These are phyloP conservation scores for Aspergillus leporis DNA, from an alignment of 495 filamentous ascomycete species.

Conservation along the genomic window DNA sequence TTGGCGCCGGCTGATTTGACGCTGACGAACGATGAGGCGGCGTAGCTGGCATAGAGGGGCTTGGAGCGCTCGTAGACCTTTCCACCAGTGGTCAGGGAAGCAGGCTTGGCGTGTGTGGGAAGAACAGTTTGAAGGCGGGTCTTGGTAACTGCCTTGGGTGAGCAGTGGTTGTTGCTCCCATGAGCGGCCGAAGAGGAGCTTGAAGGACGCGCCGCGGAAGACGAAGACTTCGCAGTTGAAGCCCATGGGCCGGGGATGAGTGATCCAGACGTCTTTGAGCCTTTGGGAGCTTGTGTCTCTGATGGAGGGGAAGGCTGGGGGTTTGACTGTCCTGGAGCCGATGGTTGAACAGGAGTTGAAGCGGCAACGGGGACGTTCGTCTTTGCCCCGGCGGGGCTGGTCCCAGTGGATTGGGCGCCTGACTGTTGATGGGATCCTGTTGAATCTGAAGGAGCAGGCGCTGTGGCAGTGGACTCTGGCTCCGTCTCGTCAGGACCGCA, in stretches of 20 bases:
- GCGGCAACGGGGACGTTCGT: not conserved
- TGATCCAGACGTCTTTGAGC: not conserved
- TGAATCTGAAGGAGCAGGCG: not conserved
- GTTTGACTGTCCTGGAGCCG: not conserved
- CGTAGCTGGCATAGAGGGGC: slow-evolving; percentile 62
- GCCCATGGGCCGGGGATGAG: not conserved
- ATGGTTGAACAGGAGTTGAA: not conserved
- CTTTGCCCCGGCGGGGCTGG: not conserved
- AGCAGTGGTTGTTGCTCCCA: slow-evolving; percentile 33
- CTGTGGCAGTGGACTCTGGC: not conserved
- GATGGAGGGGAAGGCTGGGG: not conserved
- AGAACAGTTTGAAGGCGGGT: slow-evolving; percentile 42
- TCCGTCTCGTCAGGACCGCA: slow-evolving; percentile 10
- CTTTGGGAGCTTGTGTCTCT: not conserved
- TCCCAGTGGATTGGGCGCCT: not conserved
- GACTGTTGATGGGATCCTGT: not conserved
- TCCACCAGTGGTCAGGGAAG: slow-evolving; percentile 39
- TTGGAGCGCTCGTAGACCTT: slow-evolving; percentile 66
- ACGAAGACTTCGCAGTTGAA: not conserved
- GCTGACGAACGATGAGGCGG: slow-evolving; percentile 58
- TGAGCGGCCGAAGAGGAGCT: slow-evolving; percentile 6
- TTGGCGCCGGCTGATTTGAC: slow-evolving; percentile 75
- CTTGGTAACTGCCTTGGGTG: slow-evolving; percentile 30
- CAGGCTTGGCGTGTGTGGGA: slow-evolving; percentile 38
- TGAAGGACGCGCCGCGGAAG: not conserved